These are phyloP conservation scores for Corylus americana DNA, from an alignment of 306 rosid species.

Conservation along the genomic window DNA sequence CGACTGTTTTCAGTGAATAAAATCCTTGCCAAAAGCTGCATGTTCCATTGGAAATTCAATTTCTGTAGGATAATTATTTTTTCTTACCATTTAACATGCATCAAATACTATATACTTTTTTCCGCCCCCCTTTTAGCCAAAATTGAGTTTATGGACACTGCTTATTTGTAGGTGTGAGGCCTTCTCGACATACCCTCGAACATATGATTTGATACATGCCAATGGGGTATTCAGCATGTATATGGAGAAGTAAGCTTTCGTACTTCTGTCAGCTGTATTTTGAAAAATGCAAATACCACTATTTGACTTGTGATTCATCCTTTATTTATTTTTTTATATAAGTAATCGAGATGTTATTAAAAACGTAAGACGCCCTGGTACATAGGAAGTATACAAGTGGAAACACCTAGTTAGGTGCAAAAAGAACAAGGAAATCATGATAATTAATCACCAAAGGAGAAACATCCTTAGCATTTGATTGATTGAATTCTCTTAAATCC, in stretches of 20 bases:
- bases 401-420: no score
- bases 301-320: background rate
- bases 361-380: no score
- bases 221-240: constrained; percentile 48
- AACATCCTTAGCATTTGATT: background rate
- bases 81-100: background rate
- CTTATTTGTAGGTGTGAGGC: constrained; percentile 57
- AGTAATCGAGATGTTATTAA: no score
- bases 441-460: no score
- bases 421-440: no score
- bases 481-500: background rate
- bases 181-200: constrained; percentile 59
- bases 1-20: background rate
- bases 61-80: background rate
- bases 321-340: background rate
- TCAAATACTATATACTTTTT: background rate
- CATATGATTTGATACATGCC: constrained; percentile 64
- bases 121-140: background rate
- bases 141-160: constrained; percentile 8
- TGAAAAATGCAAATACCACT: background rate
- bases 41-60: background rate
- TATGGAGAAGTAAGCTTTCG: constrained; percentile 43
- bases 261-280: background rate
- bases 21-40: background rate
- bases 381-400: no score